Evolutionary conservation across 2,329 filamentous ascomycete genomes (phyloP).

Genomic region (Blastomyces gilchristii): DNA sequence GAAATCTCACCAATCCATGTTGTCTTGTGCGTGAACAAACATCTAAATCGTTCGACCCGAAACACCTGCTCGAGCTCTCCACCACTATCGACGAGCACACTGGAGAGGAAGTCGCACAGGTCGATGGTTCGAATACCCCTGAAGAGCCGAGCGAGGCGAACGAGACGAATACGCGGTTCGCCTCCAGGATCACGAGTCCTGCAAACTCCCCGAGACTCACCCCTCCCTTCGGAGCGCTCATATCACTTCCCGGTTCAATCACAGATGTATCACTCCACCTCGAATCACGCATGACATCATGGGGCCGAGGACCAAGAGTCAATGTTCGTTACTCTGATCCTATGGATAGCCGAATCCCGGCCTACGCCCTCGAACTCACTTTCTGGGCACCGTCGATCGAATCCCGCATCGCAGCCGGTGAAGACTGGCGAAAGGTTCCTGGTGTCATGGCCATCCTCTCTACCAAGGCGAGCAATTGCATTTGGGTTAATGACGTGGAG

Average conservation of each 20-base stretch:
- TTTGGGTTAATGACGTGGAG: constrained; percentile 63
- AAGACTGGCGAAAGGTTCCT: constrained; percentile 44
- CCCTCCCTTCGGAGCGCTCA: constrained; percentile 52
- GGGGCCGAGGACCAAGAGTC: constrained; percentile 62
- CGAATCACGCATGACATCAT: constrained; percentile 58
- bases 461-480: constrained; percentile 66
- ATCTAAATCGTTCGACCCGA: neutral
- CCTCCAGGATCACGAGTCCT: neutral
- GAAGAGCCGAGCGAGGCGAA: constrained; percentile 1
- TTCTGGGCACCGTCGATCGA: constrained; percentile 63
- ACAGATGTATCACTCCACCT: constrained; percentile 54
- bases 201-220: constrained; percentile 22
- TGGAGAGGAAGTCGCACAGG: constrained; percentile 24
- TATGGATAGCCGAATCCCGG: constrained; percentile 63
- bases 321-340: constrained; percentile 55
- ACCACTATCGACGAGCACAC: constrained; percentile 37
- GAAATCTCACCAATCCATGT: neutral
- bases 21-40: neutral
- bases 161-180: constrained; percentile 7
- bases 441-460: constrained; percentile 61
- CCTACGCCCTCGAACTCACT: constrained; percentile 67
- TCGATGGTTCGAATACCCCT: neutral
- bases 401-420: constrained; percentile 45
- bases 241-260: constrained; percentile 56
- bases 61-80: constrained; percentile 25